Conservation (phyloP, 2,329 filamentous ascomycete genomes). For the Apiospora saccharicola region DNA sequence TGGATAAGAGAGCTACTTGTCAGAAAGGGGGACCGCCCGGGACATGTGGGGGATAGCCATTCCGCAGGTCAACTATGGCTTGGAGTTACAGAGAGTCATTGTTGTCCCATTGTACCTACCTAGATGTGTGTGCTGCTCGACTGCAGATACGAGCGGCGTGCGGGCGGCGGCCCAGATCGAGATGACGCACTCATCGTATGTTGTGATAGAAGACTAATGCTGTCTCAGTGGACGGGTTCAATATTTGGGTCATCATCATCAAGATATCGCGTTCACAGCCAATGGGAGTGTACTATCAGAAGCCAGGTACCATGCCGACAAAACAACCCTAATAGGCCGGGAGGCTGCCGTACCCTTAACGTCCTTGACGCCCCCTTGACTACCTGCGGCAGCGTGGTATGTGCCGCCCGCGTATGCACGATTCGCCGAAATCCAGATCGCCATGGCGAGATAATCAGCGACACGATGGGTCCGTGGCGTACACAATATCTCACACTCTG, state of each 20-base stretch:
- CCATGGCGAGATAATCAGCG: neutral
- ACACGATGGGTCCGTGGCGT: neutral
- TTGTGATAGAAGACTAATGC: conserved; percentile 14
- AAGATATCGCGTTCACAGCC: neutral
- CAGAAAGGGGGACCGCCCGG: neutral
- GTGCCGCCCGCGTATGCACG: conserved; percentile 7
- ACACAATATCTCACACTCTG: neutral
- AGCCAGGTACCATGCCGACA: neutral
- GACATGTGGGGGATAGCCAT: neutral
- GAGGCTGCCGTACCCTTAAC: neutral
- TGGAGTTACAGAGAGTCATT: neutral
- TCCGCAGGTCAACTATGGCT: neutral
- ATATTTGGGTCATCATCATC: neutral
- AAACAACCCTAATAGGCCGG: neutral
- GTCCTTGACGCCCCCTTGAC: neutral
- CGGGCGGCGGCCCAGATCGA: conserved; percentile 9
- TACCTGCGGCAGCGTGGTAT: neutral
- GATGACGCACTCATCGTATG: conserved; percentile 12
- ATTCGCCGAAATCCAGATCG: conserved; percentile 1
- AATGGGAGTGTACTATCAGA: neutral
- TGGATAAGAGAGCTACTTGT: neutral
- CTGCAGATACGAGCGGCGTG: conserved; percentile 3
- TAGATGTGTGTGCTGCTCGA: neutral
- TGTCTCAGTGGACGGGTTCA: neutral
- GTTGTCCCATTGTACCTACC: neutral